These are phyloP conservation scores for Calonectria pauciramosa DNA, from an alignment of 2,329 filamentous ascomycete species.

Conservation along the genomic window DNA sequence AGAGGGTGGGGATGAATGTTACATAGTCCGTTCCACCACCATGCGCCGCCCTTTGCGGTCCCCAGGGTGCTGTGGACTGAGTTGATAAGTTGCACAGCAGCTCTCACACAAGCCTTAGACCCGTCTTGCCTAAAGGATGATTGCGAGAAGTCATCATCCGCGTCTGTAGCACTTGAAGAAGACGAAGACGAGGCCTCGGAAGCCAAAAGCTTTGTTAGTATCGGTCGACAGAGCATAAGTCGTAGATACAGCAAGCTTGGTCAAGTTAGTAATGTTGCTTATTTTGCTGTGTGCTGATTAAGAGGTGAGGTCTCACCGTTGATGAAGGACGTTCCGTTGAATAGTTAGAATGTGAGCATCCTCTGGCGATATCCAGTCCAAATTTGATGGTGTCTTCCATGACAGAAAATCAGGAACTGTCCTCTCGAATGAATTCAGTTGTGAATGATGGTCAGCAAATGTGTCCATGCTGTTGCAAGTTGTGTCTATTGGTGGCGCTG, in stretches of 20 bases:
- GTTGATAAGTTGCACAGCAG: constrained; percentile 48
- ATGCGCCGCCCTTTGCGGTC: constrained; percentile 46
- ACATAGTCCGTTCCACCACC: constrained; percentile 58
- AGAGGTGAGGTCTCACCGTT: neutral
- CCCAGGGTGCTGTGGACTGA: constrained; percentile 47
- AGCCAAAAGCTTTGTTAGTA: neutral
- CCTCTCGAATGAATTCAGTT: constrained; percentile 1
- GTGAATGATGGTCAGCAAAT: neutral
- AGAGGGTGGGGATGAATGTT: constrained; percentile 27
- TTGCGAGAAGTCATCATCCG: neutral
- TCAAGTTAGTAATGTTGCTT: neutral
- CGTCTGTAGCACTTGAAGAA: neutral
- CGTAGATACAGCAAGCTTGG: constrained; percentile 9
- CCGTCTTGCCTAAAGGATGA: constrained; percentile 37
- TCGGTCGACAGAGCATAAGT: constrained; percentile 16
- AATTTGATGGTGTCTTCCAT: neutral
- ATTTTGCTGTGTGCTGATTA: too few relatives aligned
- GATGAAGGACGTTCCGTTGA: constrained; percentile 22
- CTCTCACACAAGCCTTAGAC: constrained; percentile 47
- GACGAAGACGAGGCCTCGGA: neutral
- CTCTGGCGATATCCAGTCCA: neutral
- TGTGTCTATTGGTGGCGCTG: neutral
- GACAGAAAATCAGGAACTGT: neutral
- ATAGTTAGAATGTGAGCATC: constrained; percentile 3
- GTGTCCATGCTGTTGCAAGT: neutral